Conservation (phyloP, 139 green algal genomes). For the Chlamydomonas sp. region DNA sequence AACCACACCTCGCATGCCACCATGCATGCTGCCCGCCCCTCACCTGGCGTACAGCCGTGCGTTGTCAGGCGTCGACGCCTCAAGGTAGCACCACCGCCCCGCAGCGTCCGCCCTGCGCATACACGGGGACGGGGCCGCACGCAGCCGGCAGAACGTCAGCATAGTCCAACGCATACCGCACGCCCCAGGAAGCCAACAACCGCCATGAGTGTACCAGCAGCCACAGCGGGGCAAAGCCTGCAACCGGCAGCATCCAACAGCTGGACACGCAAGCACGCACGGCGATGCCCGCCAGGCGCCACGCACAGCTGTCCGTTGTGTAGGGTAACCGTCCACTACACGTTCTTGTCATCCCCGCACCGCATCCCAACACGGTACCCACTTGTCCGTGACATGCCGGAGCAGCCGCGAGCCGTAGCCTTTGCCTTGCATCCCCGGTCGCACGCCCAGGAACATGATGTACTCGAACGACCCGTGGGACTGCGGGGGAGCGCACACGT, state of each 20-base stretch:
- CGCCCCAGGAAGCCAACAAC: too few species aligned
- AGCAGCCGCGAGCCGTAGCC: conserved; percentile 20
- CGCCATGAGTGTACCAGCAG: too few species aligned
- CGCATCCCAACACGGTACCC: neutral
- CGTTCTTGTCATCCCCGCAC: too few species aligned
- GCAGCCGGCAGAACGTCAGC: too few species aligned
- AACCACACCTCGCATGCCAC: too few species aligned
- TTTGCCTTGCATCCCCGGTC: conserved; percentile 6
- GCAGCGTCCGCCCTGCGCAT: conserved; percentile 12
- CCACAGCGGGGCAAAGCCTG: too few species aligned
- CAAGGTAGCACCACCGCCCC: conserved; percentile 26
- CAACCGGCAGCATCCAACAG: too few species aligned
- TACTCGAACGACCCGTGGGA: conserved; percentile 25
- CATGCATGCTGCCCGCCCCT: neutral
- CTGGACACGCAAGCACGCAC: too few species aligned
- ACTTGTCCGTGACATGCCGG: conserved; percentile 8
- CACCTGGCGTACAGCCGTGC: conserved; percentile 17
- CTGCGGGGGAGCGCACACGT: neutral
- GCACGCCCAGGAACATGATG: conserved; percentile 10
- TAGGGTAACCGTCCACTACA: too few species aligned
- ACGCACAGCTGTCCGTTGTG: too few species aligned
- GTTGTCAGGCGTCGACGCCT: conserved; percentile 20
- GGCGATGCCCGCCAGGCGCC: too few species aligned
- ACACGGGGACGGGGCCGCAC: neutral
- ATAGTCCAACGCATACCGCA: too few species aligned